phyloP scores from a whole-genome alignment of 1,284 basidiomycete species.

The Neolentinus lepideus region DNA sequence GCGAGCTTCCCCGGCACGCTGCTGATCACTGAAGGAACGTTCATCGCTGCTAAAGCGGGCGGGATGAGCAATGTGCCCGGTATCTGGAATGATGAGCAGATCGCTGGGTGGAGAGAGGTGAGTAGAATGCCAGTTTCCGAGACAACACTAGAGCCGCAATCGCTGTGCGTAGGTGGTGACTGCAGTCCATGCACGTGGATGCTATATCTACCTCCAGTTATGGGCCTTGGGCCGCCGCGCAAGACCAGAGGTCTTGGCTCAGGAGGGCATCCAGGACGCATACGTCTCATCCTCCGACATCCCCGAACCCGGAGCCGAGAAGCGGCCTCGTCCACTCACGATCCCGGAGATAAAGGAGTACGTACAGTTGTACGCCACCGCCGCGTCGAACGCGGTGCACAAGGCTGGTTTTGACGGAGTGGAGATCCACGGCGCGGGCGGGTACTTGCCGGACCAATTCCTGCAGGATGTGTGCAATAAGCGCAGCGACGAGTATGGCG shows the following conservation, averaged over 20 bases:
- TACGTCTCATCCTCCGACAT: not conserved
- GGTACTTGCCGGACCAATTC: conserved; percentile 19
- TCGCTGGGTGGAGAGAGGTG: conserved; percentile 24
- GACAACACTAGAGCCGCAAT: too few relatives aligned
- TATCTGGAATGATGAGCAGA: conserved; percentile 22
- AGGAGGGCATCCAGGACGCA: not conserved
- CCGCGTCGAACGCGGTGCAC: conserved; percentile 17
- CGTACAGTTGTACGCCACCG: conserved; percentile 13
- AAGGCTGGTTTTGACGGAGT: conserved; percentile 27
- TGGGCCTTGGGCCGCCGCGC: conserved; percentile 42
- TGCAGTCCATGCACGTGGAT: conserved; percentile 16
- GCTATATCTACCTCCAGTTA: conserved; percentile 39
- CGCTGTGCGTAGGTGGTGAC: conserved; percentile 6
- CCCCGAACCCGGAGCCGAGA: not conserved
- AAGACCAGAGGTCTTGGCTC: conserved; percentile 10
- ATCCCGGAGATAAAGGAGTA: conserved; percentile 19
- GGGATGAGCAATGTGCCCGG: conserved; percentile 16
- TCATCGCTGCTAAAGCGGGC: conserved; percentile 17
- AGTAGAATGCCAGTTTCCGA: not conserved
- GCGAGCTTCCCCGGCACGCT: conserved; percentile 22
- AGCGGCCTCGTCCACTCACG: conserved; percentile 6
- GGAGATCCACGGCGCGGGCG: conserved; percentile 26
- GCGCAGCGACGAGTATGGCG: conserved; percentile 42
- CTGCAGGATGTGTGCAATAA: conserved; percentile 25
- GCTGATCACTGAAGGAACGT: conserved; percentile 26